These are phyloP conservation scores for Lecanicillium sp. DNA, from an alignment of 2,329 filamentous ascomycete species.

Conservation along the genomic window DNA sequence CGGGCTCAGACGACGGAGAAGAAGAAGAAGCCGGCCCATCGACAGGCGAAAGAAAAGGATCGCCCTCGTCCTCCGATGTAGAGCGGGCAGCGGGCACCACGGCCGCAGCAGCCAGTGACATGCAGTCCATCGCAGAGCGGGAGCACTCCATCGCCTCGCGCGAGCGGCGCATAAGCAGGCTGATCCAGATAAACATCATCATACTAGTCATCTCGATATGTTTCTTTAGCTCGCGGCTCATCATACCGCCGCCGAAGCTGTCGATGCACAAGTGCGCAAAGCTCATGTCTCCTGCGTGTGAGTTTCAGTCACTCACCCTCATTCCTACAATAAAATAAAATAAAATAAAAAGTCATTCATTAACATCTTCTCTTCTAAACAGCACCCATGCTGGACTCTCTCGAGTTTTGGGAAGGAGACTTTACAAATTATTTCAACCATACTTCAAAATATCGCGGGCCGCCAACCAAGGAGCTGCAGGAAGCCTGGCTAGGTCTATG, in stretches of 20 bases:
- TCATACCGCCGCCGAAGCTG: neutral
- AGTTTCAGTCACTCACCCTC: neutral
- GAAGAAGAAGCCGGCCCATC: too few relatives aligned
- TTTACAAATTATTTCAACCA: conserved; percentile 8
- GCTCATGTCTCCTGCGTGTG: conserved; percentile 6
- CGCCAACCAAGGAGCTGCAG: conserved; percentile 5
- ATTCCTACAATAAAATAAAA: neutral
- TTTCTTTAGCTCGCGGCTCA: too few relatives aligned
- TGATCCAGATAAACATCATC: too few relatives aligned
- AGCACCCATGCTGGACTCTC: conserved; percentile 6
- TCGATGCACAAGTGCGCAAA: conserved; percentile 4
- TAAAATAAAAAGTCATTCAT: neutral
- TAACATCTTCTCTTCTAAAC: neutral
- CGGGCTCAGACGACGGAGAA: too few relatives aligned
- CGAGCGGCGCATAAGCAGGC: too few relatives aligned
- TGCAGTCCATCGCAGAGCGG: too few relatives aligned
- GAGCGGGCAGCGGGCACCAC: too few relatives aligned
- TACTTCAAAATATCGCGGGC: conserved; percentile 7
- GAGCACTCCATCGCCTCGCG: too few relatives aligned
- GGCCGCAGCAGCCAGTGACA: too few relatives aligned
- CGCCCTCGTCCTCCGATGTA: too few relatives aligned
- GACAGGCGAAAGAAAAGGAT: too few relatives aligned
- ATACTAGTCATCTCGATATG: too few relatives aligned
- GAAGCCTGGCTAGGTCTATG: conserved; percentile 5
- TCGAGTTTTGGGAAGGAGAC: conserved; percentile 6